phyloP scores from a whole-genome alignment of 202 grass and related monocot genomes.

The Panicum hallii region DNA sequence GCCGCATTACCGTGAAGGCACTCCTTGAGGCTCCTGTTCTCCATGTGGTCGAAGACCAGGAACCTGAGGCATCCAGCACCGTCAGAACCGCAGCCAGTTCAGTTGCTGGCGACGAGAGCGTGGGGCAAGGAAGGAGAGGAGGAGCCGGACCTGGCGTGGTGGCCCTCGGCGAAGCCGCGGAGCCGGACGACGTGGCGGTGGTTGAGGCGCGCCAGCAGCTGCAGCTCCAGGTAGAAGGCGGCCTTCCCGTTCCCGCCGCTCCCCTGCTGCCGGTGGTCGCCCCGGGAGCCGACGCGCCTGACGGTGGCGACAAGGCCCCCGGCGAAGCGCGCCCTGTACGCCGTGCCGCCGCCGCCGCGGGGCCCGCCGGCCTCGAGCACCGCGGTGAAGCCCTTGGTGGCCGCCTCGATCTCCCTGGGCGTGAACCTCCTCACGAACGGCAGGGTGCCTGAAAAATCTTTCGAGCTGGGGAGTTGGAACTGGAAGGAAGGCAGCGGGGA shows the following conservation, averaged over 20 bases:
- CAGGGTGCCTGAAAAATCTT: constrained; percentile 34
- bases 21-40: constrained; percentile 83
- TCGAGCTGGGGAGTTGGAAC: neutral
- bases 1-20: constrained; percentile 72
- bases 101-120: neutral
- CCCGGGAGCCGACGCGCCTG: constrained; percentile 35
- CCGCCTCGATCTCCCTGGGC: constrained; percentile 63
- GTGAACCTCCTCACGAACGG: constrained; percentile 65
- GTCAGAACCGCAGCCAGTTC: neutral
- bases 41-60: constrained; percentile 87
- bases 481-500: neutral
- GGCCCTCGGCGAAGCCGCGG: constrained; percentile 71
- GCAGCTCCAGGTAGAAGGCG: constrained; percentile 70
- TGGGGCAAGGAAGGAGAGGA: neutral
- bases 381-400: constrained; percentile 63
- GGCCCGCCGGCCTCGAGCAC: constrained; percentile 40
- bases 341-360: constrained; percentile 45
- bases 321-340: constrained; percentile 77
- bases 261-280: neutral
- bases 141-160: constrained; percentile 25
- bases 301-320: constrained; percentile 77
- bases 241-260: neutral
- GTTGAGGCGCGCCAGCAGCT: constrained; percentile 76
- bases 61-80: constrained; percentile 59
- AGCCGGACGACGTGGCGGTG: constrained; percentile 88